Percentiles rank a stretch among this genome's conserved stretches.
phyloP scores from a whole-genome alignment of 441 rosid species.

The Populus hybrid region DNA sequence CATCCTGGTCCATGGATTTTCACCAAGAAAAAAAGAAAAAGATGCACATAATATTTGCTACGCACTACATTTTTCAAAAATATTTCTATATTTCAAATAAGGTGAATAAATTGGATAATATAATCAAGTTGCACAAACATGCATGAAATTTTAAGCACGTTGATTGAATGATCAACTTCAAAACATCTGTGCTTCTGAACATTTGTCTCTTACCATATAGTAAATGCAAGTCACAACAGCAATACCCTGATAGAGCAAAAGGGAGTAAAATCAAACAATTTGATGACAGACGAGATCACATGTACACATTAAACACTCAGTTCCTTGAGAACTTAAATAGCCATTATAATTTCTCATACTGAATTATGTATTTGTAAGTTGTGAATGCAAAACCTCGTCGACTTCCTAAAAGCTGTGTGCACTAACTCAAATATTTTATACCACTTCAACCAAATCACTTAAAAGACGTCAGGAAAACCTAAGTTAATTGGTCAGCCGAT shows the following conservation, averaged over 20 bases:
- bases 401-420: background rate
- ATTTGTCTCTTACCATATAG: background rate
- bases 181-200: background rate
- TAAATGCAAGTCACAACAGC: background rate
- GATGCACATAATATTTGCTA: background rate
- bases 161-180: background rate
- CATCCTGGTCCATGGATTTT: background rate
- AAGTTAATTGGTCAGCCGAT: background rate
- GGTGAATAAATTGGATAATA: background rate
- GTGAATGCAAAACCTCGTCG: background rate
- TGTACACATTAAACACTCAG: background rate
- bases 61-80: background rate
- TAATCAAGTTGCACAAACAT: background rate
- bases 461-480: background rate
- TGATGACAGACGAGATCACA: background rate
- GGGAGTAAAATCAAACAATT: background rate
- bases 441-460: background rate
- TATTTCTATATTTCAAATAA: background rate
- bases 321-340: background rate
- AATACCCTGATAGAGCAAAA: background rate
- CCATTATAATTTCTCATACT: background rate
- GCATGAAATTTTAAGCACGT: background rate
- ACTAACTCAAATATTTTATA: background rate
- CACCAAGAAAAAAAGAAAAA: background rate
- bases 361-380: background rate